Evolutionary conservation across 768 basidiomycete genomes (phyloP), one percentile per base, ranked within the genome.

Genomic region (Termitomyces sp.): DNA sequence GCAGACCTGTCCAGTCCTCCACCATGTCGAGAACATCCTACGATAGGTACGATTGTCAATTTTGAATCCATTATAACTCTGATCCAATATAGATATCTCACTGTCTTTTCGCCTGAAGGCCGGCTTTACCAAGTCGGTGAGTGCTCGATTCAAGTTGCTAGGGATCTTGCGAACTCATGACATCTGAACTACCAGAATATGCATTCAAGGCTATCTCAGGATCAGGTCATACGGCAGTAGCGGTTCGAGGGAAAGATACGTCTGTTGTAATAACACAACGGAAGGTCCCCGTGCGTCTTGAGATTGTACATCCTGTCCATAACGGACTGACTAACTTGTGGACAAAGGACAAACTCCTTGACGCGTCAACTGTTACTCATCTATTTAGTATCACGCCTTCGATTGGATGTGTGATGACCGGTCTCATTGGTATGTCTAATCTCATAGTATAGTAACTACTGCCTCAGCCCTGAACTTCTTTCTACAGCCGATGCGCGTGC

Each of bases 191-290:
- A 16, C 37, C 67, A 98, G 95, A 98, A 78, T 98, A 98, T 81
- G 96, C 97, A 27, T 98, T 98, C 88, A 99, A 98, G 75, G 97
- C 97, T 48, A 98, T 98, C 72, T 93, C 95, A 61, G 94, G 93
- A 55, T 94, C 95, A 1, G 96, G 95, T 1, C 93, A 98, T 68
- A 98, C 97, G 2, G 86, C 96, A 1, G 82, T 99, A 51, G 83
- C 95, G 18, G 90, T 98, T 45, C 79, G 96, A 67, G 97, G 97
- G 18, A 92, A 92, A 72, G 95, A 98, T 65, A 96, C 95, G 5
- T 82, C 89, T 5, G 95, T 98, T 8, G 91, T 98, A 42, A 95
- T 99, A 66, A 98, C 96, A 22, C 97, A 98, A 78, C 94, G 94
- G 78, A 98, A 98, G 79, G 89, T 99, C 37, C 94, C 97, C 27